phyloP scores from a whole-genome alignment of 176 grass and related monocot species.

The Cenchrus fungigraminus region DNA sequence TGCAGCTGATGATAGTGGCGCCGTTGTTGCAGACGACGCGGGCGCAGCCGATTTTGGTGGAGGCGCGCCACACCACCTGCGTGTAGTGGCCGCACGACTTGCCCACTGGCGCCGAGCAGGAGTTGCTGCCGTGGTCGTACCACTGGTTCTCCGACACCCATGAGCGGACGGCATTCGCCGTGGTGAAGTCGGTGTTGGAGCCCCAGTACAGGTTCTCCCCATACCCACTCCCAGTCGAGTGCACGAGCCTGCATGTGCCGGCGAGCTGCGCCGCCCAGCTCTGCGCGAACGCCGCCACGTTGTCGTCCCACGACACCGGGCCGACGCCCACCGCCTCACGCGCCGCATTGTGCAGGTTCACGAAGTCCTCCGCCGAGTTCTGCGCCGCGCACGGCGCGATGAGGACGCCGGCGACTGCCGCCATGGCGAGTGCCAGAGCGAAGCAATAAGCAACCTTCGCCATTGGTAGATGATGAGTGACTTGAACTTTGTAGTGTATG shows the following conservation, averaged over 20 bases:
- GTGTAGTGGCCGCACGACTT: background rate
- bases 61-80: background rate
- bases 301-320: constrained; percentile 32
- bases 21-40: constrained; percentile 28
- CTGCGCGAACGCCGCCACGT: constrained; percentile 32
- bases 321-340: constrained; percentile 32
- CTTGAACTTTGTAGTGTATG: too few relatives aligned
- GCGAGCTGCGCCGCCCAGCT: constrained; percentile 35
- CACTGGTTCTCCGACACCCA: constrained; percentile 61
- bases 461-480: too few relatives aligned
- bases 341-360: constrained; percentile 31
- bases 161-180: background rate
- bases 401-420: background rate
- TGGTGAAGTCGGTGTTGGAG: background rate
- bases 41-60: constrained; percentile 44
- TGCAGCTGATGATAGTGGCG: constrained; percentile 43
- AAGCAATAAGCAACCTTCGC: background rate
- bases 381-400: constrained; percentile 6
- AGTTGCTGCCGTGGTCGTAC: constrained; percentile 47
- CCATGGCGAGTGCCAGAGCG: constrained; percentile 1
- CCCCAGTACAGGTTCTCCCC: constrained; percentile 59
- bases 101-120: constrained; percentile 29
- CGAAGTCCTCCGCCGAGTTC: too few relatives aligned
- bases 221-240: constrained; percentile 41
- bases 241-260: constrained; percentile 28